These are phyloP conservation scores for Kodamaea plutei DNA, from an alignment of 1,139 yeast species.

Conservation along the genomic window DNA sequence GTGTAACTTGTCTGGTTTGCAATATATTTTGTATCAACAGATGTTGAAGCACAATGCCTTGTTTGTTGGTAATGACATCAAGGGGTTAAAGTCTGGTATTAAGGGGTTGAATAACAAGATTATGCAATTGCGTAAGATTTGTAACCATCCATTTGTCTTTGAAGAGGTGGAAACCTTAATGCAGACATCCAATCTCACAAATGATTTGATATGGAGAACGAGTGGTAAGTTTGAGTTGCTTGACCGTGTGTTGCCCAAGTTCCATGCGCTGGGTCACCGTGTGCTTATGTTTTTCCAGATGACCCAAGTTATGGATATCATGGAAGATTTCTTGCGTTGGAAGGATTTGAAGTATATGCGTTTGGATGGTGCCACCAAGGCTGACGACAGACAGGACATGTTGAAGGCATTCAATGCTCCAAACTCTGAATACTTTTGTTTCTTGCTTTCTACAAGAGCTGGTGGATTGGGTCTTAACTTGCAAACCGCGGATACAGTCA, in stretches of 20 bases:
- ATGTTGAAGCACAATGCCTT: conserved; percentile 69
- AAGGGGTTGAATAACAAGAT: conserved; percentile 88
- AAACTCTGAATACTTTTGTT: conserved; percentile 69
- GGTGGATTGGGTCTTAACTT: conserved; percentile 85
- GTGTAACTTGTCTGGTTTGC: conserved; percentile 90
- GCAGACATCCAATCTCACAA: conserved; percentile 69
- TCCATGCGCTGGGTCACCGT: conserved; percentile 71
- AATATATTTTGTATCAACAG: conserved; percentile 71
- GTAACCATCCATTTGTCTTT: conserved; percentile 96
- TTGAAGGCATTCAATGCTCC: conserved; percentile 71
- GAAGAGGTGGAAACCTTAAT: conserved; percentile 88
- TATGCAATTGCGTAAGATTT: conserved; percentile 94
- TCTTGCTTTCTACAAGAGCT: conserved; percentile 78
- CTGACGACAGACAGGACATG: conserved; percentile 73
- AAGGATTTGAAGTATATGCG: conserved; percentile 66
- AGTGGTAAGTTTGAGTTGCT: conserved; percentile 78
- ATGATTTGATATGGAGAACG: conserved; percentile 70
- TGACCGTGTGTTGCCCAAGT: conserved; percentile 70
- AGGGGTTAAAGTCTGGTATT: conserved; percentile 44
- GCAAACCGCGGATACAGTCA: conserved; percentile 86
- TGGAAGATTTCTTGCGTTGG: conserved; percentile 75
- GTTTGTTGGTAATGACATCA: conserved; percentile 49
- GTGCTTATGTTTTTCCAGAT: conserved; percentile 81
- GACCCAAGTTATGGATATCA: conserved; percentile 86
- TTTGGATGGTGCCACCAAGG: conserved; percentile 78